These are phyloP conservation scores for Trichoderma sp. DNA, from an alignment of 2,329 filamentous ascomycete species.

Conservation along the genomic window DNA sequence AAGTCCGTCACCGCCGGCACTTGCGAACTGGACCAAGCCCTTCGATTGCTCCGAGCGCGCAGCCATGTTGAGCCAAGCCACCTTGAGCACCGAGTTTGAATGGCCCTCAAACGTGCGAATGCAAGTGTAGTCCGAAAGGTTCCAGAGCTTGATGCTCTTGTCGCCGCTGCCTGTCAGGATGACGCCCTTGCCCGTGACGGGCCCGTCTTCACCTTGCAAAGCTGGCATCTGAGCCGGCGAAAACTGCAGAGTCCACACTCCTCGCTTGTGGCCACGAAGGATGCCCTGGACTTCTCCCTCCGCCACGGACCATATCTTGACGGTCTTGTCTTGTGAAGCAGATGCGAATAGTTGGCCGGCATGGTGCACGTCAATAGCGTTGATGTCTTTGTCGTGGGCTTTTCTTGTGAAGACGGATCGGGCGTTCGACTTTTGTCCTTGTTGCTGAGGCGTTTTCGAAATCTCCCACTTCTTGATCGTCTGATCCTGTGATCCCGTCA, in stretches of 20 bases:
- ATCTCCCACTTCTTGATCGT: constrained; percentile 96
- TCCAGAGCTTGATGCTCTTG: constrained; percentile 97
- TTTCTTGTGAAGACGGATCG: constrained; percentile 84
- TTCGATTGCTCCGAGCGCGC: constrained; percentile 55
- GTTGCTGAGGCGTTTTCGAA: constrained; percentile 54
- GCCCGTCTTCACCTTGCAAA: constrained; percentile 70
- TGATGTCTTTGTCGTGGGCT: constrained; percentile 98
- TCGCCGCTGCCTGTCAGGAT: constrained; percentile 91
- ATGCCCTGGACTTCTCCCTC: constrained; percentile 91
- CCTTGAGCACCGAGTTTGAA: constrained; percentile 92
- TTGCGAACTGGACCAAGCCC: constrained; percentile 72
- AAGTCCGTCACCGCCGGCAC: constrained; percentile 88
- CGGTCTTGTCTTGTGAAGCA: constrained; percentile 92
- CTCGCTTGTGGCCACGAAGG: constrained; percentile 86
- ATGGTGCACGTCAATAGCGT: constrained; percentile 82
- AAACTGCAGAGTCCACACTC: constrained; percentile 95
- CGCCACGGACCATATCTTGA: constrained; percentile 93
- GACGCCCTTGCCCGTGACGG: constrained; percentile 76
- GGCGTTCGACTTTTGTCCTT: constrained; percentile 54
- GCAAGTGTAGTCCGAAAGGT: constrained; percentile 86
- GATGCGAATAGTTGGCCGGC: constrained; percentile 84
- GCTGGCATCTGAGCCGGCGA: constrained; percentile 76
- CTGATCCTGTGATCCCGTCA: constrained; percentile 93
- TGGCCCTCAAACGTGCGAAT: constrained; percentile 94
- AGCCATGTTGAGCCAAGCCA: constrained; percentile 75